A percentile compares a stretch with the other conserved stretches of the same genome.
Conservation (phyloP, 768 basidiomycete species). For the Lactarius indigo region DNA sequence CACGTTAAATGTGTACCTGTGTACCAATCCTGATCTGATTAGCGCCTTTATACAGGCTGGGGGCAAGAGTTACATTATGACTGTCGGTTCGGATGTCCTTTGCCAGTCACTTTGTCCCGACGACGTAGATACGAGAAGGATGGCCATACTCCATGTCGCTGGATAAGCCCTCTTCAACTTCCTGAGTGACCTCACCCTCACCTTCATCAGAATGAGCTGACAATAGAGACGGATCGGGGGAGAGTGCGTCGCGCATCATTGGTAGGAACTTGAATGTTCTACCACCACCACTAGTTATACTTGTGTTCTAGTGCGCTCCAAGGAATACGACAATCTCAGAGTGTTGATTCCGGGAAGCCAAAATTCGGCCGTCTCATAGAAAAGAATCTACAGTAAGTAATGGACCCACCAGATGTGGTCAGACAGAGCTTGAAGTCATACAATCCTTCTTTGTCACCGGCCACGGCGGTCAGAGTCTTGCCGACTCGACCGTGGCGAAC, state of each 20-base stretch:
- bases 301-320: conserved; percentile 41
- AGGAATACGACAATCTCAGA: conserved; percentile 40
- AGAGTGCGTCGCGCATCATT: conserved; percentile 46
- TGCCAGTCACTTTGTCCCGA: neutral
- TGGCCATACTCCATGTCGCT: neutral
- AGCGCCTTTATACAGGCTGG: neutral
- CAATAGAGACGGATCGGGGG: neutral
- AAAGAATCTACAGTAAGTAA: neutral
- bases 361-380: neutral
- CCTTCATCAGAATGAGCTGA: conserved; percentile 33
- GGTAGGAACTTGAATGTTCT: conserved; percentile 33
- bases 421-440: neutral
- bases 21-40: conserved; percentile 2
- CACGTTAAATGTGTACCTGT: neutral
- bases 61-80: too few species aligned
- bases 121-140: neutral
- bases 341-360: neutral
- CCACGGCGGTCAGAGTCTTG: conserved; percentile 10
- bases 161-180: conserved; percentile 4
- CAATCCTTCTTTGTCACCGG: neutral
- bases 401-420: neutral
- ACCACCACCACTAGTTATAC: conserved; percentile 36
- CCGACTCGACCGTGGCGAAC: conserved; percentile 13
- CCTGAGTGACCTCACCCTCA: conserved; percentile 24
- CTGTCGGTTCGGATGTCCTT: too few species aligned